Conservation (phyloP, 148 eudicot species). For the Polygonum aviculare region DNA sequence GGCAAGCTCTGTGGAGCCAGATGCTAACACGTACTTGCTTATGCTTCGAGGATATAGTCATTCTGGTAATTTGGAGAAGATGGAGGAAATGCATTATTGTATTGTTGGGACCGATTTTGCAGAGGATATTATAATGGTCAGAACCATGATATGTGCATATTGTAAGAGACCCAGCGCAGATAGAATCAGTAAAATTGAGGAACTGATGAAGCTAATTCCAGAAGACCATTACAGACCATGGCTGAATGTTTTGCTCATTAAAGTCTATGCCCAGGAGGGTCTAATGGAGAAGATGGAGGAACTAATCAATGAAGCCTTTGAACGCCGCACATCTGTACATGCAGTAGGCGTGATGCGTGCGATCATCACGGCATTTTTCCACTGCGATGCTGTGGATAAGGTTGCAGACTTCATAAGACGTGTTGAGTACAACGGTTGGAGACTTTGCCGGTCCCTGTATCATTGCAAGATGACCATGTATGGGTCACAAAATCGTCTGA, state of each 20-base stretch:
- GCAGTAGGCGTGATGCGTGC: conserved; percentile 42
- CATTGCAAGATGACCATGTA: conserved; percentile 79
- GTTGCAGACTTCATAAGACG: conserved; percentile 54
- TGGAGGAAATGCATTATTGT: conserved; percentile 63
- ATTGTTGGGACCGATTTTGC: conserved; percentile 19
- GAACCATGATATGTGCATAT: conserved; percentile 67
- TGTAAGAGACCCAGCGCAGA: conserved; percentile 36
- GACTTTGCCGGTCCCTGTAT: conserved; percentile 55
- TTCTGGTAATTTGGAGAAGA: conserved; percentile 57
- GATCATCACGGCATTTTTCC: conserved; percentile 47
- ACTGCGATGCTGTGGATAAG: conserved; percentile 49
- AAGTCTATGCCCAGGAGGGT: conserved; percentile 58
- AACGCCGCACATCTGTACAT: conserved; percentile 33
- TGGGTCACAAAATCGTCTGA: conserved; percentile 45
- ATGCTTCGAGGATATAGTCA: conserved; percentile 76
- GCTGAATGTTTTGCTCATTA: conserved; percentile 62
- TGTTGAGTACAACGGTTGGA: conserved; percentile 73
- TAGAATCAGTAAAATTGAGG: conserved; percentile 45
- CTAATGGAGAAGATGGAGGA: conserved; percentile 63
- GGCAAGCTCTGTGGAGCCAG: conserved; percentile 34
- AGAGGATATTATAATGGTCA: conserved; percentile 21
- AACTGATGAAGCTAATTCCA: conserved; percentile 39
- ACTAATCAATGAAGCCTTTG: conserved; percentile 49
- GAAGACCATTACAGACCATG: conserved; percentile 48
- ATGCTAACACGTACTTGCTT: conserved; percentile 39